Base-by-base conservation (phyloP, 768 basidiomycete species). In the Naematelia aurantialba region DNA sequence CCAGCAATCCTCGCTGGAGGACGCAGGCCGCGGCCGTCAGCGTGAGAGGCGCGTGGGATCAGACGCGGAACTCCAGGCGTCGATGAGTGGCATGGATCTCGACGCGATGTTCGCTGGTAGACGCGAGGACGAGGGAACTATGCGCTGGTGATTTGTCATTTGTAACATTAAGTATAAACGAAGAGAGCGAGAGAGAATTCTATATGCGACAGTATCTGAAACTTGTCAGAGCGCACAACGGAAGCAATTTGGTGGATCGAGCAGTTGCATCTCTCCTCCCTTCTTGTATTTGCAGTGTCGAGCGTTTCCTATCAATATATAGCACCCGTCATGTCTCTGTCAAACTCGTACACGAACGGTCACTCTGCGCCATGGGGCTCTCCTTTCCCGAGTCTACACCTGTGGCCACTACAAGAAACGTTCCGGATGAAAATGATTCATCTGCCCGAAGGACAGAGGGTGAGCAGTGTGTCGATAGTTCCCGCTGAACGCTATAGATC, bases 341-440 rank as follows among this genome's bases (percentile, higher is more conserved):
- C 34, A 39, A 39, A 39, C 34, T 8, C 34, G 34, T 39, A 39
- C 34, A 39, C 34, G 34, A 47, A 19, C 21, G 24, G 46, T 19
- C n/a, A 47, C 46, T 47, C 46, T 47, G 46, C 53, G 45, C 56
- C 68, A 34, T 74, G 73, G 73, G 75, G 73, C 14, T 65, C 54
- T 8, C 75, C 75, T 2, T 80, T 76, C 60, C 82, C 82, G 3
- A 78, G 79, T 26, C 72, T 83, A 19, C 80, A 81, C 68, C 74
- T 98, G 34, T 93, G 91, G 75, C 92, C 93, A 0, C 82, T 96
- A 55, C 97, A 97, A 69, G 91, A 94, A 78, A 89, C 91, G 2
- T 96, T 96, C 79, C 82, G 87, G 39, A 90, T 91, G 59, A 97
- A 97, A 79, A 90, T 94, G 76, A 93, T 98, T 65, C 72, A 77